phyloP scores from a whole-genome alignment of 2,329 filamentous ascomycete species.

The Neurospora crassa region DNA sequence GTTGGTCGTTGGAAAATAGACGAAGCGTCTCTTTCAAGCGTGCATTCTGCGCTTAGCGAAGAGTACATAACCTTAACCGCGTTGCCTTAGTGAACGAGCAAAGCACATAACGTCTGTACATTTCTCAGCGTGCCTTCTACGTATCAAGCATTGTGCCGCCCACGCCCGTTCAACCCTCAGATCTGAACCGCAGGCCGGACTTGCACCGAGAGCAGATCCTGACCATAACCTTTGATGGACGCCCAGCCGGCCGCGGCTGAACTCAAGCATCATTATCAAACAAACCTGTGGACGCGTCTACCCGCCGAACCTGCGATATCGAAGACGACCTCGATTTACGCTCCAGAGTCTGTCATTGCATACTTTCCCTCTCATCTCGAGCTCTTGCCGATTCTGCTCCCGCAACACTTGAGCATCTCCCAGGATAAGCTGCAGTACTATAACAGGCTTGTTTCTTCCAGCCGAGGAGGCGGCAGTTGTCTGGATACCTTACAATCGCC shows the following conservation, averaged over 20 bases:
- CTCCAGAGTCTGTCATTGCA: slow-evolving; percentile 21
- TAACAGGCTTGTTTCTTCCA: slow-evolving; percentile 53
- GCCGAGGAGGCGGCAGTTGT: slow-evolving; percentile 40
- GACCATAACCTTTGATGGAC: slow-evolving; percentile 34
- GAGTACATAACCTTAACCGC: neutral
- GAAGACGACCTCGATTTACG: slow-evolving; percentile 24
- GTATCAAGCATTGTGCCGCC: neutral
- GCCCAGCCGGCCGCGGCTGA: slow-evolving; percentile 39
- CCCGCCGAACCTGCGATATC: slow-evolving; percentile 17
- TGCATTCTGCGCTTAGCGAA: neutral
- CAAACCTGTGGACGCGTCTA: slow-evolving; percentile 30
- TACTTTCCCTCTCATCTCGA: slow-evolving; percentile 30
- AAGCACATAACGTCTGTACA: neutral
- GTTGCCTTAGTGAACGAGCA: neutral
- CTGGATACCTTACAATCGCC: slow-evolving; percentile 47
- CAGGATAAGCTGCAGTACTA: slow-evolving; percentile 55
- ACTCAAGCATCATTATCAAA: slow-evolving; percentile 37
- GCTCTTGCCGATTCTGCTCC: slow-evolving; percentile 47
- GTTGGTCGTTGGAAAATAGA: neutral
- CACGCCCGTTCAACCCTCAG: neutral
- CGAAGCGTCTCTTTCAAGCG: neutral
- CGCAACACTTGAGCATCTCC: slow-evolving; percentile 49
- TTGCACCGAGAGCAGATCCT: neutral
- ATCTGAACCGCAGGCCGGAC: neutral
- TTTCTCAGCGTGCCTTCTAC: neutral